phyloP scores from a whole-genome alignment of 495 filamentous ascomycete species.

The Hypoxylon crocopeplum region DNA sequence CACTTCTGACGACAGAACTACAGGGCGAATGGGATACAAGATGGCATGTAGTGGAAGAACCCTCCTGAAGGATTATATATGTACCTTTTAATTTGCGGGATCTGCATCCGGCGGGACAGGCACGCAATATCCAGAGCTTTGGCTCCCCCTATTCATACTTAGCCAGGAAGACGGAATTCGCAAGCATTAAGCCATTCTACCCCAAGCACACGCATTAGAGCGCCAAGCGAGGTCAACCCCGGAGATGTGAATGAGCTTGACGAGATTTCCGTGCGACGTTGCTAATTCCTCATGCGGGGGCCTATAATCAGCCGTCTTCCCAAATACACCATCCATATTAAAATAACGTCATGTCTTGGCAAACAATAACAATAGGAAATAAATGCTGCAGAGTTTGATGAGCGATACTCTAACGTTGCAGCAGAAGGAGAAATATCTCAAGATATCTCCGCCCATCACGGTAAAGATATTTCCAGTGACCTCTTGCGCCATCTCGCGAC shows the following conservation, averaged over 20 bases:
- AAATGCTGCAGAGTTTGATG: slow-evolving; percentile 21
- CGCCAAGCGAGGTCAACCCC: slow-evolving; percentile 16
- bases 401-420: slow-evolving; percentile 7
- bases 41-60: background rate
- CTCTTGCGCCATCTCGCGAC: slow-evolving; percentile 20
- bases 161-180: background rate
- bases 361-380: slow-evolving; percentile 12
- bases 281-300: slow-evolving; percentile 23
- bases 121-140: slow-evolving; percentile 8
- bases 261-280: slow-evolving; percentile 22
- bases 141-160: background rate
- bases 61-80: slow-evolving; percentile 8
- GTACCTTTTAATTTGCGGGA: slow-evolving; percentile 6
- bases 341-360: slow-evolving; percentile 45
- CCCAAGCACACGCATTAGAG: background rate
- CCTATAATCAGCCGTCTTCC: slow-evolving; percentile 30
- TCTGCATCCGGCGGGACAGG: slow-evolving; percentile 3
- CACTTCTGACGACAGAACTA: background rate
- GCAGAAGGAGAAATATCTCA: background rate
- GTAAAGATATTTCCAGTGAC: slow-evolving; percentile 1
- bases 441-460: slow-evolving; percentile 10
- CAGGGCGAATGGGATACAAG: background rate
- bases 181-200: background rate
- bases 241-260: slow-evolving; percentile 19
- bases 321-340: slow-evolving; percentile 38